Conservation (phyloP, 345 rosid species). For the Boechera divaricarpa region DNA sequence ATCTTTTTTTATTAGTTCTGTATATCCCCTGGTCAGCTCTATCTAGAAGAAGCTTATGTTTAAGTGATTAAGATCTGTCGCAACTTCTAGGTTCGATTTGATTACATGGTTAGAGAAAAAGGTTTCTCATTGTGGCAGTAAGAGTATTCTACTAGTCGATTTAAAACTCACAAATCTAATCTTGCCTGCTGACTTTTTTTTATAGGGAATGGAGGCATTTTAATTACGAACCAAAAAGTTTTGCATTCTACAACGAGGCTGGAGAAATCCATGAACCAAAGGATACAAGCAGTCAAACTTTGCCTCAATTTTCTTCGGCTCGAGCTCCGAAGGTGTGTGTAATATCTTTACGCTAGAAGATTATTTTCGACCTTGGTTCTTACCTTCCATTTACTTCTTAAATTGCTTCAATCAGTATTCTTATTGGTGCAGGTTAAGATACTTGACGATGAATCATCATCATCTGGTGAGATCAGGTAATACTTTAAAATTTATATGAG, state of each 20-base stretch:
- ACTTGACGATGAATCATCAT: conserved; percentile 32
- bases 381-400: background rate
- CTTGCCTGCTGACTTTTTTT: background rate
- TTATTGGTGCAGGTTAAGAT: conserved; percentile 43
- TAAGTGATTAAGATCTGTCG: background rate
- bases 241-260: conserved; percentile 59
- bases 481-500: background rate
- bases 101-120: background rate
- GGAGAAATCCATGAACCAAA: conserved; percentile 34
- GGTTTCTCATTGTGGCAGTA: background rate
- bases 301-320: conserved; percentile 90
- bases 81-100: background rate
- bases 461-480: conserved; percentile 56
- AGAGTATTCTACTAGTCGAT: conserved; percentile 1
- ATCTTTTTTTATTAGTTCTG: background rate
- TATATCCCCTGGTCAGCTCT: background rate
- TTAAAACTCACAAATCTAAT: background rate
- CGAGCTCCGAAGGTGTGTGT: conserved; percentile 65
- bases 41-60: background rate
- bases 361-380: background rate
- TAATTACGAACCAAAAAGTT: conserved; percentile 51
- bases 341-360: background rate
- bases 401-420: background rate
- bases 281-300: conserved; percentile 38
- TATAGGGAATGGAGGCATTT: conserved; percentile 73